Conservation (phyloP, 768 basidiomycete species). For the Amanita rimosa region DNA sequence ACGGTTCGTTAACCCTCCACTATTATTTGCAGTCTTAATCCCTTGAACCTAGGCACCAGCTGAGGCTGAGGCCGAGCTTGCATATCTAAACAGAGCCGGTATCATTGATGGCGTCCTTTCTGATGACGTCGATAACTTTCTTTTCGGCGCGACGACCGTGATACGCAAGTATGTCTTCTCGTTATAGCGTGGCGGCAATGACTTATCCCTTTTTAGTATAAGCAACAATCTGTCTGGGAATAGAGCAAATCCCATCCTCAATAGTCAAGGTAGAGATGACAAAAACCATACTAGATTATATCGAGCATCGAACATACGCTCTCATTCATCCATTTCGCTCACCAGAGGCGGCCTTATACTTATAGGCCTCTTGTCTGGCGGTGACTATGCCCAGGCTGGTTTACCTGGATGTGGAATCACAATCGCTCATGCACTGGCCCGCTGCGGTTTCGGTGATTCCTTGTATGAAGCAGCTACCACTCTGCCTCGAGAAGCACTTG, state of each 20-base stretch:
- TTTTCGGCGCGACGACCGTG: constrained; percentile 79
- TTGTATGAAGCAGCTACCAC: constrained; percentile 49
- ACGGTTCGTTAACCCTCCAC: constrained; percentile 12
- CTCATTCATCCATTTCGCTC: constrained; percentile 28
- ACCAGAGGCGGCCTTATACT: constrained; percentile 73
- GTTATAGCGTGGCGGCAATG: constrained; percentile 8
- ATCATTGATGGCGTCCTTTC: constrained; percentile 83
- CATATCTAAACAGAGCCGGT: constrained; percentile 72
- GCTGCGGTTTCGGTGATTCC: constrained; percentile 69
- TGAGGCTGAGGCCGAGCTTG: constrained; percentile 91
- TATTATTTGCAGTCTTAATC: constrained; percentile 14
- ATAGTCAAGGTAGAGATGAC: constrained; percentile 60
- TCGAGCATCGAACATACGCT: constrained; percentile 25
- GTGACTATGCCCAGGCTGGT: constrained; percentile 77
- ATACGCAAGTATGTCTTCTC: constrained; percentile 62
- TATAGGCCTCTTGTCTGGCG: constrained; percentile 78
- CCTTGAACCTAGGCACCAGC: constrained; percentile 60
- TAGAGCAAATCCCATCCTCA: constrained; percentile 46
- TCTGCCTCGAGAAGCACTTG: constrained; percentile 31
- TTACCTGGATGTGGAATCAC: constrained; percentile 55
- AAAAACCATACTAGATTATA: constrained; percentile 54
- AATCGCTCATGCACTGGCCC: constrained; percentile 69
- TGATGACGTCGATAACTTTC: constrained; percentile 88
- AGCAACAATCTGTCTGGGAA: constrained; percentile 69
- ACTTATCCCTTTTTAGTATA: constrained; percentile 27